A percentile compares a stretch with the other conserved stretches of the same genome.
phyloP scores from a whole-genome alignment of 2,329 filamentous ascomycete genomes.

The Aspergillus sp. region DNA sequence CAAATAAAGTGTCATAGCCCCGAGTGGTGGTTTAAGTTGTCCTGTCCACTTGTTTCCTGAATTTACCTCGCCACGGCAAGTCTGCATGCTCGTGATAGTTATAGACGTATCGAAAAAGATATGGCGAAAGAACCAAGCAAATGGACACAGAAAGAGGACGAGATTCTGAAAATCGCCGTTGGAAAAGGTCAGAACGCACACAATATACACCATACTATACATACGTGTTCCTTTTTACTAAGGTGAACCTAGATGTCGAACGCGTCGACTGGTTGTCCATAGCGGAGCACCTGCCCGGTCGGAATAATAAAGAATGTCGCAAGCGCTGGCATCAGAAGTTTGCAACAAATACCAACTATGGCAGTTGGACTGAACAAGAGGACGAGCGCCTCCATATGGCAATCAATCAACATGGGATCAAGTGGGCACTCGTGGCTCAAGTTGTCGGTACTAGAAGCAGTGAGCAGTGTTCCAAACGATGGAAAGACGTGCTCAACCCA shows the following conservation, averaged over 20 bases:
- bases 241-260: not conserved
- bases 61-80: not conserved
- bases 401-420: slow-evolving; percentile 4
- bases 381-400: slow-evolving; percentile 5
- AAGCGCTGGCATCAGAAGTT: slow-evolving; percentile 6
- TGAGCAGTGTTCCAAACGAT: slow-evolving; percentile 8
- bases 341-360: slow-evolving; percentile 3
- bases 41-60: not conserved
- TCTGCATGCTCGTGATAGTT: not conserved
- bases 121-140: not conserved
- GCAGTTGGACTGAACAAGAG: slow-evolving; percentile 6
- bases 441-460: slow-evolving; percentile 3
- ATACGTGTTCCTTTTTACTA: not conserved
- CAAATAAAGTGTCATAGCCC: not conserved
- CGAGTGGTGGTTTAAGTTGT: no score
- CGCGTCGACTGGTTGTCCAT: slow-evolving; percentile 4
- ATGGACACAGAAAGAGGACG: not conserved
- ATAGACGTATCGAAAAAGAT: not conserved
- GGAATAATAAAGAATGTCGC: slow-evolving; percentile 7
- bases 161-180: not conserved
- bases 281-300: slow-evolving; percentile 3
- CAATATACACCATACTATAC: not conserved
- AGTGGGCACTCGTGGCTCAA: slow-evolving; percentile 7
- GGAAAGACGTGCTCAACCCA: slow-evolving; percentile 7
- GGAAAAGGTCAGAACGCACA: not conserved